Evolutionary conservation across 2,329 filamentous ascomycete species (phyloP), one percentile per base, ranked within the genome.

Genomic region (Colletotrichum falcatum): DNA sequence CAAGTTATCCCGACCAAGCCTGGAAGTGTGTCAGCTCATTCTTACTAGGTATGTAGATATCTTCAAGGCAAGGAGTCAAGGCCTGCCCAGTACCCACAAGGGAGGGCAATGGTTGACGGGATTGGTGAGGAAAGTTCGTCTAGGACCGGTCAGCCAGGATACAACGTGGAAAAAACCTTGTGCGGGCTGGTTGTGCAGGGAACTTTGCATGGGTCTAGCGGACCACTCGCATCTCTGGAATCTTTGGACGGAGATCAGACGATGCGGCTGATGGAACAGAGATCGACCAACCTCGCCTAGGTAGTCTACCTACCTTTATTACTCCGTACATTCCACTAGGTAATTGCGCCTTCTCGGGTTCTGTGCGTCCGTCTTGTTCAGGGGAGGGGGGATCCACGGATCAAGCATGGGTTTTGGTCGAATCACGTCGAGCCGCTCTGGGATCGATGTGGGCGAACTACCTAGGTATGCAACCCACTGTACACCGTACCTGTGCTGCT

Each of bases 161-260:
- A 64, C 67, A 70, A 70, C 67, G 67, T 70, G 67, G 67, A 28
- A 33, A 70, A 61, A 70, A 53, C 58, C 37, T 67, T 54, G 67
- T n/a, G 67, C 35, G 51, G 58, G 64, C 58, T 58, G 67, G 44
- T 58, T 58, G 51, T 70, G 64, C 67, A 70, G 58, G 67, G 64
- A 62, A 48, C 39, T 14, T 46, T 70, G 64, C 67, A 70, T 59
- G 67, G 64, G 61, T 67, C 23, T 54, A 51, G 66, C 39, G 70
- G 63, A 67, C 70, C 70, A 72, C 70, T 72, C 70, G 70, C 70
- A 72, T 72, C 67, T 67, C 23, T 71, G 70, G 63, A 61, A 56
- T 62, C n/a, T 54, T 48, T 60, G 67, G 54, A 67, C 42, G 63
- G 63, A 71, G 53, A 72, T 72, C 63, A 71, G 70, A 67, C 60